Conservation (phyloP, 2,329 filamentous ascomycete species). For the Colletotrichum liaoningense region DNA sequence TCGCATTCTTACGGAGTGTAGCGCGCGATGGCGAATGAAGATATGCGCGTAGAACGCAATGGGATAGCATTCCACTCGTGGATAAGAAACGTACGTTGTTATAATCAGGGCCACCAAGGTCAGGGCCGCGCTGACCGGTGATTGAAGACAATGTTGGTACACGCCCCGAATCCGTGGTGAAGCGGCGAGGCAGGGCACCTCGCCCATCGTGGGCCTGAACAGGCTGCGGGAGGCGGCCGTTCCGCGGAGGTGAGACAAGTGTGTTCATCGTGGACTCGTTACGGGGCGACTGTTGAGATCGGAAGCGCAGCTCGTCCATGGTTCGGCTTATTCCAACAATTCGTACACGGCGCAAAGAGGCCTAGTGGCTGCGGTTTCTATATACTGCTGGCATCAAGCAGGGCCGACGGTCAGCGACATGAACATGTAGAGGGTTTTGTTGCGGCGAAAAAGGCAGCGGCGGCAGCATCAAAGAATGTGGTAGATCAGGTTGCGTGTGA, state of each 20-base stretch:
- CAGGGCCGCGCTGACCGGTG: constrained; percentile 61
- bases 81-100: constrained; percentile 52
- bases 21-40: not conserved
- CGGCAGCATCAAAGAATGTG: not conserved
- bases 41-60: not conserved
- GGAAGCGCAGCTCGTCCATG: constrained; percentile 86
- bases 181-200: constrained; percentile 85
- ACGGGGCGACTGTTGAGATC: constrained; percentile 80
- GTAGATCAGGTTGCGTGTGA: not conserved
- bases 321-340: constrained; percentile 51
- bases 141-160: constrained; percentile 79
- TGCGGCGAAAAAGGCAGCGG: not conserved
- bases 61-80: not conserved
- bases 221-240: constrained; percentile 71
- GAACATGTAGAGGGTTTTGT: not conserved
- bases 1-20: not conserved
- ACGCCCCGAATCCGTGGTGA: constrained; percentile 91
- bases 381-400: constrained; percentile 42
- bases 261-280: constrained; percentile 81
- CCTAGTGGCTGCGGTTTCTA: constrained; percentile 46
- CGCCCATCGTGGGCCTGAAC: constrained; percentile 73
- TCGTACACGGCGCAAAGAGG: constrained; percentile 54
- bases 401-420: constrained; percentile 30
- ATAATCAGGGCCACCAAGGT: constrained; percentile 59
- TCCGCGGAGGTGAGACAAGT: constrained; percentile 80